Conservation (phyloP, 192 early-diverging fungal species). For the Mortierella alpina region DNA sequence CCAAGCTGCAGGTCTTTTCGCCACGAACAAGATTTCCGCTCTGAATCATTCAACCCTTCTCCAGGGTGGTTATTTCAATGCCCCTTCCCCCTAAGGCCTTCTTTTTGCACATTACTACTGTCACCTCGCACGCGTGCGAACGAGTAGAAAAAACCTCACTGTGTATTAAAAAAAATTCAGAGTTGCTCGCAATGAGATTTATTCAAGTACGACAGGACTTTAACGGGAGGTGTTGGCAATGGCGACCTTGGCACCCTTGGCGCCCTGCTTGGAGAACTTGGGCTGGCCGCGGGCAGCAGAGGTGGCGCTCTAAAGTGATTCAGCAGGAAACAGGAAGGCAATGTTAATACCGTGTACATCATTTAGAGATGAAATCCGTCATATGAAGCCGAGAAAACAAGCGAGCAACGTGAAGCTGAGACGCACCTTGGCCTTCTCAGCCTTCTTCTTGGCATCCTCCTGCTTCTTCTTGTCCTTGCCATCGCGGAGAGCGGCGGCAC, state of each 20-base stretch:
- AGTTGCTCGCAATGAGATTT: slow-evolving; percentile 16
- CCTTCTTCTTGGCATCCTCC: slow-evolving; percentile 87
- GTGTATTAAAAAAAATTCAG: slow-evolving; percentile 5
- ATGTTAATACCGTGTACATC: slow-evolving; percentile 1
- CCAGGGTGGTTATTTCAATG: no score
- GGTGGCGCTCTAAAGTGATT: slow-evolving; percentile 49
- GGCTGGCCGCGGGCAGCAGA: slow-evolving; percentile 58
- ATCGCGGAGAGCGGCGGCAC: slow-evolving; percentile 84
- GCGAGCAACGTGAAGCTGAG: background rate
- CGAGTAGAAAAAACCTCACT: no score
- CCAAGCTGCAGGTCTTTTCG: no score
- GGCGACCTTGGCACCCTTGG: slow-evolving; percentile 84
- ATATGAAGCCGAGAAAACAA: background rate
- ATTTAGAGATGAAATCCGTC: slow-evolving; percentile 1
- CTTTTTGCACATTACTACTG: no score
- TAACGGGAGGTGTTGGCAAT: slow-evolving; percentile 86
- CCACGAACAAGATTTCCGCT: no score
- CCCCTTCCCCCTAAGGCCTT: no score
- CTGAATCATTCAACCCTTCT: no score
- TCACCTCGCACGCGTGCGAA: no score
- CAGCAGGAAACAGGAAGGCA: slow-evolving; percentile 16
- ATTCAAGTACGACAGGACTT: slow-evolving; percentile 45
- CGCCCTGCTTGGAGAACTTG: slow-evolving; percentile 86
- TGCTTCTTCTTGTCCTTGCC: slow-evolving; percentile 95
- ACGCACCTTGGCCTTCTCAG: slow-evolving; percentile 82